Evolutionary conservation across 1,284 basidiomycete genomes (phyloP).

Genomic region (Volvariella volvacea): DNA sequence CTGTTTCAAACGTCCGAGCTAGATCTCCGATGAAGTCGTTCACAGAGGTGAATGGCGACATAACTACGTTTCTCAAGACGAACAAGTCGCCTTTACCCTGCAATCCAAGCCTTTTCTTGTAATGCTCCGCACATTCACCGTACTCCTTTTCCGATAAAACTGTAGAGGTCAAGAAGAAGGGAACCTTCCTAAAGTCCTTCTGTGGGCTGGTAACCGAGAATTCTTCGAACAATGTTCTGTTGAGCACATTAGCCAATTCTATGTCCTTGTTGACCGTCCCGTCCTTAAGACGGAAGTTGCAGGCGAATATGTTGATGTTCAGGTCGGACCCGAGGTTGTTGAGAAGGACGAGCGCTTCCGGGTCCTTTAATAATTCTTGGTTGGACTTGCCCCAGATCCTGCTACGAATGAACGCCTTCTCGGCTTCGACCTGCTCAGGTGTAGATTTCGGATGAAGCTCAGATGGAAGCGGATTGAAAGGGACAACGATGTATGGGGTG

Average conservation of each 20-base stretch:
- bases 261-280: slow-evolving; percentile 32
- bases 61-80: slow-evolving; percentile 32
- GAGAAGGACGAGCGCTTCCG: slow-evolving; percentile 23
- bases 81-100: slow-evolving; percentile 27
- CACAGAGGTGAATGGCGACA: slow-evolving; percentile 35
- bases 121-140: slow-evolving; percentile 21
- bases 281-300: slow-evolving; percentile 36
- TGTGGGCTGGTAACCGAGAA: slow-evolving; percentile 25
- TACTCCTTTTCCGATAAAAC: slow-evolving; percentile 26
- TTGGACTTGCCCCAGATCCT: slow-evolving; percentile 26
- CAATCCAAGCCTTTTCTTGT: slow-evolving; percentile 31
- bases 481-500: slow-evolving; percentile 25
- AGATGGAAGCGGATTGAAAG: slow-evolving; percentile 28
- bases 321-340: slow-evolving; percentile 34
- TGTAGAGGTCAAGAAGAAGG: slow-evolving; percentile 30
- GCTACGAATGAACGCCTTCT: slow-evolving; percentile 31
- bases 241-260: slow-evolving; percentile 36
- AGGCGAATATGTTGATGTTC: slow-evolving; percentile 38
- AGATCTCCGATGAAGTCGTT: slow-evolving; percentile 26
- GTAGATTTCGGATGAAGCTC: slow-evolving; percentile 15
- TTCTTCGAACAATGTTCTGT: slow-evolving; percentile 30
- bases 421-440: slow-evolving; percentile 17
- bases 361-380: slow-evolving; percentile 25
- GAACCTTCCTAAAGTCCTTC: slow-evolving; percentile 19
- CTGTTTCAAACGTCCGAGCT: slow-evolving; percentile 25